A percentile compares a stretch with the other conserved stretches of the same genome.
Conservation (phyloP, 805 yeast species). For the Lipomyces sp. region DNA sequence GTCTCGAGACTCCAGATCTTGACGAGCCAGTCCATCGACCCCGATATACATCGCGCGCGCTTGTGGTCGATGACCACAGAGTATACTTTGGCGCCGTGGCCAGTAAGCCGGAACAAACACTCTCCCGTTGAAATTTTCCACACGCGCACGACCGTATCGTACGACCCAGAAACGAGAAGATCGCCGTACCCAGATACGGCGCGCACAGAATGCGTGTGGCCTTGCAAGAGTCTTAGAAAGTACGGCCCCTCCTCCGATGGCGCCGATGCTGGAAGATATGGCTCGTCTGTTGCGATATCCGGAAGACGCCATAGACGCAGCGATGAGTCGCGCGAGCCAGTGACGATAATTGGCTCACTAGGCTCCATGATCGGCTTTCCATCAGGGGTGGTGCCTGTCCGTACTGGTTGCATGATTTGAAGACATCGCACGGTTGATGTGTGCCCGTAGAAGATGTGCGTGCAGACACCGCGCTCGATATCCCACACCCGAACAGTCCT, state of each 20-base stretch:
- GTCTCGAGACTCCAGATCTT: slow-evolving; percentile 84
- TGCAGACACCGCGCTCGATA: slow-evolving; percentile 75
- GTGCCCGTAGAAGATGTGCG: slow-evolving; percentile 90
- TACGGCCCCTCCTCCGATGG: slow-evolving; percentile 50
- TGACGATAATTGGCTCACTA: slow-evolving; percentile 64
- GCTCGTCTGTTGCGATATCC: slow-evolving; percentile 18
- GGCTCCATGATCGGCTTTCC: slow-evolving; percentile 60
- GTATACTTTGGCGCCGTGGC: slow-evolving; percentile 85
- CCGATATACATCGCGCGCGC: slow-evolving; percentile 79
- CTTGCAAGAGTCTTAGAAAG: slow-evolving; percentile 64
- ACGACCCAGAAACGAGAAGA: slow-evolving; percentile 81
- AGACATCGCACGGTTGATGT: slow-evolving; percentile 82
- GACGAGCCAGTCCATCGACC: slow-evolving; percentile 85
- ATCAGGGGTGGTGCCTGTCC: slow-evolving; percentile 52
- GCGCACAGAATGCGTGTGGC: slow-evolving; percentile 78
- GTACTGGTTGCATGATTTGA: slow-evolving; percentile 45
- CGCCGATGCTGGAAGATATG: slow-evolving; percentile 8
- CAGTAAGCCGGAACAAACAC: slow-evolving; percentile 70
- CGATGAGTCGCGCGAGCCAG: slow-evolving; percentile 89
- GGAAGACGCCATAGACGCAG: slow-evolving; percentile 93
- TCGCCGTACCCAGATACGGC: slow-evolving; percentile 85
- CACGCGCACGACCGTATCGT: slow-evolving; percentile 84
- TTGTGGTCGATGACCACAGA: slow-evolving; percentile 78
- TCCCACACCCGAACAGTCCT: slow-evolving; percentile 94
- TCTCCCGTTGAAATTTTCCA: slow-evolving; percentile 81